Percentiles rank a stretch among this genome's conserved stretches.
phyloP scores from a whole-genome alignment of 495 filamentous ascomycete species.

The Penicillium pancosmium region DNA sequence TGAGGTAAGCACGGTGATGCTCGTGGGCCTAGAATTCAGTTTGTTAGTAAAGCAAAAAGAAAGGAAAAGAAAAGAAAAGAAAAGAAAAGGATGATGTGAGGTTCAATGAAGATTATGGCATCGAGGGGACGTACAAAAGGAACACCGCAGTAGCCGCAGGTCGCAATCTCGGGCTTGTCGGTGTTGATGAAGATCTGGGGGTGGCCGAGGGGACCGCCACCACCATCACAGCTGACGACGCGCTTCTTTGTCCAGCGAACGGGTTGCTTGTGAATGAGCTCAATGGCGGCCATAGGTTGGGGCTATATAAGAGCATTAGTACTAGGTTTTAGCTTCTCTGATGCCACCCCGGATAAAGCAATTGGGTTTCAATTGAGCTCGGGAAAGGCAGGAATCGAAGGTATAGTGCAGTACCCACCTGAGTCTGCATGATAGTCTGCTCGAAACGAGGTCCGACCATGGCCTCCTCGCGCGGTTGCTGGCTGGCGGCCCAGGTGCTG shows the following conservation, averaged over 20 bases:
- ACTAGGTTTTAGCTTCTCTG: conserved; percentile 9
- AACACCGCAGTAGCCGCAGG: conserved; percentile 91
- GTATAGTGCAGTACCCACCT: conserved; percentile 54
- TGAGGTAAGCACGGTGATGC: conserved; percentile 77
- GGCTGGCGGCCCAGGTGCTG: conserved; percentile 78
- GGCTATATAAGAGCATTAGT: conserved; percentile 65
- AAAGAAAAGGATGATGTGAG: background rate
- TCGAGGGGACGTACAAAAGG: conserved; percentile 79
- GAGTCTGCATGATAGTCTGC: conserved; percentile 87
- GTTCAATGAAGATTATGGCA: background rate
- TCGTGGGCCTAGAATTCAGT: conserved; percentile 69
- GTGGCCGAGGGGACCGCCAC: conserved; percentile 89
- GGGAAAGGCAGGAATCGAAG: background rate
- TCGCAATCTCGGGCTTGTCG: conserved; percentile 91
- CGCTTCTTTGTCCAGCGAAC: conserved; percentile 86
- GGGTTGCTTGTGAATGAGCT: conserved; percentile 93
- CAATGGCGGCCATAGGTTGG: conserved; percentile 83
- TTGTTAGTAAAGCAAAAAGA: conserved; percentile 1
- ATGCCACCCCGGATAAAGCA: background rate
- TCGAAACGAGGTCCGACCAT: conserved; percentile 96
- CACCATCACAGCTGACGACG: conserved; percentile 87
- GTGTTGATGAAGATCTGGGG: conserved; percentile 95
- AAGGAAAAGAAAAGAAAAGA: background rate
- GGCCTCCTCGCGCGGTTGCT: conserved; percentile 74
- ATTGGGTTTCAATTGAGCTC: background rate